Base-by-base conservation (phyloP, 1,139 yeast genomes). In the Yamadazyma songkhlaensis region DNA sequence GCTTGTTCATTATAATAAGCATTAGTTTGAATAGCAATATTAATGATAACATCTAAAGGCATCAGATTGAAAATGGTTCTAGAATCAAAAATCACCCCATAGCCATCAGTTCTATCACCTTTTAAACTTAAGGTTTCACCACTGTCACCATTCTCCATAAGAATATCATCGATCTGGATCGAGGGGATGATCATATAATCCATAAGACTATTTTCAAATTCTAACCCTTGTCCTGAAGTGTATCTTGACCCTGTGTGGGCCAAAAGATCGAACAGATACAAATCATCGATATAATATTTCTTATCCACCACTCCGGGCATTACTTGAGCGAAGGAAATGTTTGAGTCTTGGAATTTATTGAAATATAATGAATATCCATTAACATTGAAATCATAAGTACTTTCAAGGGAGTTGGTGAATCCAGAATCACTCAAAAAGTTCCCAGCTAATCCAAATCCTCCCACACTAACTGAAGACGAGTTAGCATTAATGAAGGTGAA, bases 21-120 rank as follows among this genome's bases (percentile, higher is more conserved):
- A 50, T 83, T 82, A 17, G 84, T 64, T 60, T 86, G 95, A 13
- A 84, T 67, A 0, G 95, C 92, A 29, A 87, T 59, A 48, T 78
- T 77, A 35, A 85, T 72, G 34, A 86, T 64, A 3, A 78, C 55
- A 32, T 74, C 70, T 36, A 75, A 62, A 0, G 95, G 95, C 34
- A 86, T 57, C 50, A 67, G 76, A 22, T 73, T 71, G 51, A 64
- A 72, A n/a, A 62, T 47, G 25, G 73, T 64, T 41, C 87, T 63
- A 3, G 86, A 64, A 51, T 85, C 92, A 21, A 86, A 54, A 9
- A 84, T 42, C 0, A 82, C 84, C 0, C 92, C 84, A 14, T 72
- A 56, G 2, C 69, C 55, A 25, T 42, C 50, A 15, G 54, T 49
- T 3, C 13, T 3, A 31, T 57, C 60, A 2, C 73, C 53, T 23